Evolutionary conservation across 2,329 filamentous ascomycete species (phyloP).

Genomic region (Cladosporium velox): DNA sequence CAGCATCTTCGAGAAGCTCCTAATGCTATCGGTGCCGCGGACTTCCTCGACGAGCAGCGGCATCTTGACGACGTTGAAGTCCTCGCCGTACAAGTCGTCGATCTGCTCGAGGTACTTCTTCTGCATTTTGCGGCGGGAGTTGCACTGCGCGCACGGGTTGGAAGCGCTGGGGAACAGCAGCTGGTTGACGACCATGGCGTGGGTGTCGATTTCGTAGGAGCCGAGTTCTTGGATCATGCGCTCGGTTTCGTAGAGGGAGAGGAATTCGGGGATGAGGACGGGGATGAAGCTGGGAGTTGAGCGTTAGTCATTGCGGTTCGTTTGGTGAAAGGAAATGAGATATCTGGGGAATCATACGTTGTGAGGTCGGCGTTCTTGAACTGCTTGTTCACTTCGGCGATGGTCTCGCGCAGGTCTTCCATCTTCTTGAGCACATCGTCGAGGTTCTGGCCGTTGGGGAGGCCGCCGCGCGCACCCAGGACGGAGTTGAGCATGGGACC

Average conservation of each 20-base stretch:
- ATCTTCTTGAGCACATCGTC: conserved; percentile 93
- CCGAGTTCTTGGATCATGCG: conserved; percentile 98
- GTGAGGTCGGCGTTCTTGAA: conserved; percentile 97
- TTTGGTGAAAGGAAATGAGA: background rate
- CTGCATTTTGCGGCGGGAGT: conserved; percentile 94
- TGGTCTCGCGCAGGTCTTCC: conserved; percentile 88
- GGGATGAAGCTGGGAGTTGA: conserved; percentile 68
- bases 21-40: conserved; percentile 87
- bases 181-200: conserved; percentile 98
- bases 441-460: conserved; percentile 91
- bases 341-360: conserved; percentile 50
- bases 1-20: conserved; percentile 86
- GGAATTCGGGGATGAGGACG: conserved; percentile 96
- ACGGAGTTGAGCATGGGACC: conserved; percentile 94
- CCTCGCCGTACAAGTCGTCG: conserved; percentile 90
- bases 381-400: conserved; percentile 92
- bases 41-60: conserved; percentile 94
- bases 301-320: background rate
- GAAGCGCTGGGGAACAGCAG: conserved; percentile 85
- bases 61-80: conserved; percentile 99
- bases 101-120: conserved; percentile 99
- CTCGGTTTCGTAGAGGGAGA: conserved; percentile 97
- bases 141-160: conserved; percentile 92
- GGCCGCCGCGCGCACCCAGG: conserved; percentile 72
- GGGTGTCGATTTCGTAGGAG: conserved; percentile 91